Evolutionary conservation across 768 basidiomycete genomes (phyloP), one percentile per base, ranked within the genome.

Genomic region (Lactarius hatsudake): DNA sequence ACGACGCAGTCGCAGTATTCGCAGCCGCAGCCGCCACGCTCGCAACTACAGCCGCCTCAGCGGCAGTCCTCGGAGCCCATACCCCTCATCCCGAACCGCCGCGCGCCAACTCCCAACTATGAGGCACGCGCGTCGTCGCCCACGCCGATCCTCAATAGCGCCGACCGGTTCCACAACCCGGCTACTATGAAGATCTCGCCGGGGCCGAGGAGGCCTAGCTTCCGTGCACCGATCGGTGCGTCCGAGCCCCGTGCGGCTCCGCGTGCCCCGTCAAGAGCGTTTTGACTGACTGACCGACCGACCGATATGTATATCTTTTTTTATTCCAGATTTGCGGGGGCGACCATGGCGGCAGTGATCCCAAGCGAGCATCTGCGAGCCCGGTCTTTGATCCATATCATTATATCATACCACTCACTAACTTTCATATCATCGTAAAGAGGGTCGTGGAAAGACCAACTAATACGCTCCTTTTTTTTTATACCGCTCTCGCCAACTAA

Each of bases 51-150:
- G 20, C 26, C 20, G 15, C 59, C 23, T 38, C 12, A 28, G 55
- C 32, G 10, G 26, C 38, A 5, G n/a, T 18, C 18, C 2, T 15
- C 15, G 34, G 64, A 63, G 28, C 43, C 51, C 2, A 30, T 69
- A 8, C 60, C 51, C 40, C 69, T 71, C 28, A 7, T 43, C 13
- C 71, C 71, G 48, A 71, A 71, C 53, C 71, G 71, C 34, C 65
- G 63, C 9, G 40, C n/a, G 10, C 43, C 65, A 3, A 63, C 62
- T 2, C 23, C 36, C 3, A 60, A 7, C 17, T 2, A 51, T 26
- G 64, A 55, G 60, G 1, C n/a, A 23, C 10, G 28, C 5, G 4
- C 26, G 34, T 4, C 10, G 20, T 13, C 20, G 30, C 9, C 23
- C 18, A 71, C 42, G 28, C 23, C 26, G 3, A 36, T 30, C 1